These are phyloP conservation scores for Ramichloridium luteum DNA, from an alignment of 2,329 filamentous ascomycete genomes.

Conservation along the genomic window DNA sequence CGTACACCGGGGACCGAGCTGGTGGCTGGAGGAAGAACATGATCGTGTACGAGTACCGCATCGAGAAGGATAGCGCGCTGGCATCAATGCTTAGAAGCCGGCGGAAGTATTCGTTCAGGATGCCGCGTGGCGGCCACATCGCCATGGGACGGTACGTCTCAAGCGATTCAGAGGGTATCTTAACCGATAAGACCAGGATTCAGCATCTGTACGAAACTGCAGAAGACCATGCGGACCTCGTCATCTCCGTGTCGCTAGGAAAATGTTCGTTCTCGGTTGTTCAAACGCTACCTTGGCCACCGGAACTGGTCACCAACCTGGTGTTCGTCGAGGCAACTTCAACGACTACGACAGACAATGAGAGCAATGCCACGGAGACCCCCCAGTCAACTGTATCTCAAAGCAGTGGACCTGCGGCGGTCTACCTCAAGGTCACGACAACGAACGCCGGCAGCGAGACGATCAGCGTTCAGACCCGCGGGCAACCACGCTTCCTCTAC, in stretches of 20 bases:
- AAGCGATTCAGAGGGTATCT: conserved; percentile 4
- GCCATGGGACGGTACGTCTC: not conserved
- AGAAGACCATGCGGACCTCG: no score
- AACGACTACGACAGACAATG: no score
- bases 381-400: no score
- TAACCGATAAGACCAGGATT: conserved; percentile 10
- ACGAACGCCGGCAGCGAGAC: conserved; percentile 7
- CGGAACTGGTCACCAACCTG: conserved; percentile 8
- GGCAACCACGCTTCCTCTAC: conserved; percentile 10
- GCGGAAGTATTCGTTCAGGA: conserved; percentile 10
- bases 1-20: conserved; percentile 1
- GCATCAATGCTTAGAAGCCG: conserved; percentile 8
- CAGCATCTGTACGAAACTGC: no score
- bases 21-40: conserved; percentile 3
- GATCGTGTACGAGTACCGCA: conserved; percentile 7
- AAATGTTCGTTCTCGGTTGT: conserved; percentile 8
- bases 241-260: conserved; percentile 4
- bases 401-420: no score
- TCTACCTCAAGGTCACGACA: conserved; percentile 8
- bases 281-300: conserved; percentile 8
- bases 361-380: no score
- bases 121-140: conserved; percentile 1
- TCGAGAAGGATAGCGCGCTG: conserved; percentile 7
- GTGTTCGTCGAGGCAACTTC: no score
- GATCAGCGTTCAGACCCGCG: conserved; percentile 10